Percentiles rank a stretch among this genome's conserved stretches.
phyloP scores from a whole-genome alignment of 2,329 filamentous ascomycete species.

The Mariannaea elegans region DNA sequence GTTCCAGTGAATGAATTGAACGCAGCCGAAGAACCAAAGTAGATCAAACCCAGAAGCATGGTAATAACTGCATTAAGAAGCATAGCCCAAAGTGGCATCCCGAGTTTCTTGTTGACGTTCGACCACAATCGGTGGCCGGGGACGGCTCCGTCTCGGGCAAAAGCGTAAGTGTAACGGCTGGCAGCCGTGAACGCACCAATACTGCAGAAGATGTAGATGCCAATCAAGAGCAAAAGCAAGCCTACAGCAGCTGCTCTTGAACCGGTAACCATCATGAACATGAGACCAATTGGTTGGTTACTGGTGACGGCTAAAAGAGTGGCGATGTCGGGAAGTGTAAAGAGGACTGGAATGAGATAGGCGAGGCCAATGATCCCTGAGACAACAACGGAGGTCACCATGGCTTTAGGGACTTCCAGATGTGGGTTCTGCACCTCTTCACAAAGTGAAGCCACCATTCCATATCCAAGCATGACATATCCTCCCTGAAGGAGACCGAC shows the following conservation, averaged over 20 bases:
- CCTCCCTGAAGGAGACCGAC: conserved; percentile 61
- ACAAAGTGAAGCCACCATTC: conserved; percentile 63
- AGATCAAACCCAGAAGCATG: conserved; percentile 77
- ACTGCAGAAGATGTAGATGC: conserved; percentile 79
- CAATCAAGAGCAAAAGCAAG: conserved; percentile 77
- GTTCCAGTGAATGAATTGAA: conserved; percentile 83
- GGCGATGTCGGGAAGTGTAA: conserved; percentile 75
- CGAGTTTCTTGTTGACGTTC: conserved; percentile 65
- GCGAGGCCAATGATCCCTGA: conserved; percentile 68
- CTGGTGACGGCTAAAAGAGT: conserved; percentile 72
- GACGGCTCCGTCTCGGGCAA: conserved; percentile 58
- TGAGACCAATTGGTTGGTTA: conserved; percentile 76
- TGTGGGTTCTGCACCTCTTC: conserved; percentile 69
- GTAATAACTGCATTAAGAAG: conserved; percentile 72
- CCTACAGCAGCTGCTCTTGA: conserved; percentile 78
- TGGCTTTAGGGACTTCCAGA: conserved; percentile 71
- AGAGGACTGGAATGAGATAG: conserved; percentile 78
- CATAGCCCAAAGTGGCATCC: conserved; percentile 75
- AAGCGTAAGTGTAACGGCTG: conserved; percentile 76
- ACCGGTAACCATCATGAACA: conserved; percentile 80
- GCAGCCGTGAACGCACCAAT: conserved; percentile 78
- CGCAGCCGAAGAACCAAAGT: conserved; percentile 78
- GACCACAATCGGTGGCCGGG: conserved; percentile 60
- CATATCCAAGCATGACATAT: conserved; percentile 56
- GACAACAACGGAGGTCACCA: conserved; percentile 71